These are phyloP conservation scores for Cicer judaicum DNA, from an alignment of 306 rosid species.

Conservation along the genomic window DNA sequence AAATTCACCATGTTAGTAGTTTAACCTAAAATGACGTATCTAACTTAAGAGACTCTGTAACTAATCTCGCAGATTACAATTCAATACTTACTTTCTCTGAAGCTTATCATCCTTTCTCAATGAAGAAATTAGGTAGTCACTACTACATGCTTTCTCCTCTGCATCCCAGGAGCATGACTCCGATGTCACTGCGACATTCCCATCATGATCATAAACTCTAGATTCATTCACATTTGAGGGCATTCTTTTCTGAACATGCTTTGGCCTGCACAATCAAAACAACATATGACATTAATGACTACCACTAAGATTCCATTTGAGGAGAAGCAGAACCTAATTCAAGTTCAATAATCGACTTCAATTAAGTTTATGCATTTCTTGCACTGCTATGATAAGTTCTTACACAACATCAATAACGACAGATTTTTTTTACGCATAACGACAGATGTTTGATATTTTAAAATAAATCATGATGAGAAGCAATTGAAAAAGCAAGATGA, in stretches of 20 bases:
- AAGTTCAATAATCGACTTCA: constrained; percentile 2
- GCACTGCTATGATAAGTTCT: not conserved
- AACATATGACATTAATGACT: constrained; percentile 31
- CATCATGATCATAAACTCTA: constrained; percentile 57
- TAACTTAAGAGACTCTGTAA: constrained; percentile 1
- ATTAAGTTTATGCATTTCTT: not conserved
- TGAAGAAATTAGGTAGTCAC: constrained; percentile 78
- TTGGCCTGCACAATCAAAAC: constrained; percentile 60
- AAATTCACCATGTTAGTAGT: constrained; percentile 11
- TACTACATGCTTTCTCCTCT: constrained; percentile 70
- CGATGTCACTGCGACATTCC: constrained; percentile 63
- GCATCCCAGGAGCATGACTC: constrained; percentile 81
- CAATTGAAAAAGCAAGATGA: not conserved
- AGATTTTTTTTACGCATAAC: not conserved
- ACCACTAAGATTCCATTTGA: not conserved
- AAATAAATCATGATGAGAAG: not conserved
- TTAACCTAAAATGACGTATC: constrained; percentile 3
- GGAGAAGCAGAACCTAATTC: not conserved
- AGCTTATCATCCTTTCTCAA: constrained; percentile 52
- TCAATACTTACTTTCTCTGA: constrained; percentile 58
- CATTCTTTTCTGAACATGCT: constrained; percentile 53
- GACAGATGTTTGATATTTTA: too few species aligned
- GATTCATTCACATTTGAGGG: constrained; percentile 54
- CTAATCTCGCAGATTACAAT: constrained; percentile 4
- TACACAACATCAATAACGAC: not conserved